phyloP scores from a whole-genome alignment of 2,329 filamentous ascomycete species.

The Colletotrichum tanaceti region DNA sequence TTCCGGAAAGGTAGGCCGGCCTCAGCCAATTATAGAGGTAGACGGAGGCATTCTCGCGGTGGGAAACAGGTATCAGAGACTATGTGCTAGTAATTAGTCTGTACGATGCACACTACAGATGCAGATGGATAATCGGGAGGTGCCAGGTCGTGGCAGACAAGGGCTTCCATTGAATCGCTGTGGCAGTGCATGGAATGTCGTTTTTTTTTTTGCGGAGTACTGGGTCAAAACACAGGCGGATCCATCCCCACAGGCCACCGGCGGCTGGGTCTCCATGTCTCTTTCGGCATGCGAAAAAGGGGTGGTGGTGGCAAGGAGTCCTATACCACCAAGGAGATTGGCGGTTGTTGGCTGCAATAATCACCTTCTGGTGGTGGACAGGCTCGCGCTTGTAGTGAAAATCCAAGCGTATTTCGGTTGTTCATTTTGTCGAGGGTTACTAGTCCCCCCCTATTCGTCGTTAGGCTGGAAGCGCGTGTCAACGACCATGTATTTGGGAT shows the following conservation, averaged over 20 bases:
- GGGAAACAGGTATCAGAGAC: neutral
- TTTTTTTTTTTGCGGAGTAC: constrained; percentile 17
- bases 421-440: constrained; percentile 2
- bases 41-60: neutral
- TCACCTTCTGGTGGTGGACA: too few relatives aligned
- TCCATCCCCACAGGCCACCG: constrained; percentile 15
- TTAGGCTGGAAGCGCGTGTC: constrained; percentile 19
- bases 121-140: constrained; percentile 9
- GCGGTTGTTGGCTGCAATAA: neutral
- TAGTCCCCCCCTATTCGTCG: neutral
- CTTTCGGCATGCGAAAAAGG: constrained; percentile 31
- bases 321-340: neutral
- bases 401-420: neutral
- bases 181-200: constrained; percentile 38
- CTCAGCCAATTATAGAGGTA: constrained; percentile 28
- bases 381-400: neutral
- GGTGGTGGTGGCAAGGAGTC: constrained; percentile 13
- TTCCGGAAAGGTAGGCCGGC: neutral
- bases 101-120: neutral
- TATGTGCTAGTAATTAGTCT: too few relatives aligned
- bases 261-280: constrained; percentile 22
- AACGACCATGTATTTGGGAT: constrained; percentile 11
- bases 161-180: constrained; percentile 35
- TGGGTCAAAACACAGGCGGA: constrained; percentile 33
- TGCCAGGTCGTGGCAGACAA: neutral